These are phyloP conservation scores for Eucalyptus cloeziana DNA, from an alignment of 345 rosid genomes.

Conservation along the genomic window DNA sequence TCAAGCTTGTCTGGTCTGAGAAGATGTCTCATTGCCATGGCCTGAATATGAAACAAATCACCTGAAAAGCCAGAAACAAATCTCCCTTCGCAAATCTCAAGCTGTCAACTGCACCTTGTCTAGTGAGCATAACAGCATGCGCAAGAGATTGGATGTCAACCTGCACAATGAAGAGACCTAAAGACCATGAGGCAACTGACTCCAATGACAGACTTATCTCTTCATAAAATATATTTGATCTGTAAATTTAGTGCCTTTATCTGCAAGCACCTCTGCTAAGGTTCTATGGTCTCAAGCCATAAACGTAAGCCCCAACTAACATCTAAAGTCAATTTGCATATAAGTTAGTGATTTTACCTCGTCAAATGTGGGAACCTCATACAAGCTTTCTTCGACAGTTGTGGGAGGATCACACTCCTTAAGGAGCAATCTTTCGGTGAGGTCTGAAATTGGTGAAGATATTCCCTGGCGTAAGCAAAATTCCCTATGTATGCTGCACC, in stretches of 20 bases:
- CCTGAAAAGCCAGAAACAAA: constrained; percentile 91
- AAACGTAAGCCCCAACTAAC: not conserved
- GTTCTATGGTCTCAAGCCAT: not conserved
- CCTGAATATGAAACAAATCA: not conserved
- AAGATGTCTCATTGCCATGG: not conserved
- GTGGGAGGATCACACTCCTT: constrained; percentile 88
- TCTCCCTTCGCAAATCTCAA: constrained; percentile 92
- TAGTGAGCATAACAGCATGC: constrained; percentile 89
- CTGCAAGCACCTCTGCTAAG: not conserved
- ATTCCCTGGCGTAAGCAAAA: constrained; percentile 77
- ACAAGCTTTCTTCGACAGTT: constrained; percentile 53
- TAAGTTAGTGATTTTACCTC: constrained; percentile 38
- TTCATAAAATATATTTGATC: not conserved
- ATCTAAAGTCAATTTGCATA: not conserved
- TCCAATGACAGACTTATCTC: not conserved
- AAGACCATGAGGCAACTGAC: not conserved
- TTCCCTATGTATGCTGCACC: constrained; percentile 75
- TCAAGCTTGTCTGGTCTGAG: not conserved
- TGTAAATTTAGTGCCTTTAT: not conserved
- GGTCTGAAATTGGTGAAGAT: constrained; percentile 76
- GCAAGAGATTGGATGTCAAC: constrained; percentile 96
- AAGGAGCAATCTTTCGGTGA: constrained; percentile 73
- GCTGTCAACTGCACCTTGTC: constrained; percentile 97
- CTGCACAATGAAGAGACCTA: constrained; percentile 12
- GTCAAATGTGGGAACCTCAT: constrained; percentile 82